Conservation (phyloP, 225 moss, liverwort and hornwort species). For the Marchantia paleacea region DNA sequence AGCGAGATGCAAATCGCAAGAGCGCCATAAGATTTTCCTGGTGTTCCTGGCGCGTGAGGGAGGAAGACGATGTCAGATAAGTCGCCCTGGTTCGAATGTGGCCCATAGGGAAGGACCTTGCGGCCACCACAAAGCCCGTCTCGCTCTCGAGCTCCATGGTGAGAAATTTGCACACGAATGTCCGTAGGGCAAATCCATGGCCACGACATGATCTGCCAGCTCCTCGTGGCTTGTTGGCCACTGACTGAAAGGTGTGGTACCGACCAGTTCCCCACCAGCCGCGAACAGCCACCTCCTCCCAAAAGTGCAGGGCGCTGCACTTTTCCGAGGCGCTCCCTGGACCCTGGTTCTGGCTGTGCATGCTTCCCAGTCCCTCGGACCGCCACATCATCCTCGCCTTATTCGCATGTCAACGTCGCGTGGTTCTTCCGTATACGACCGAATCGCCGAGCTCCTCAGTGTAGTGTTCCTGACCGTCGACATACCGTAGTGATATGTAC, state of each 20-base stretch:
- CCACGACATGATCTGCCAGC: not conserved
- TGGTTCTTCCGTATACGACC: too few species aligned
- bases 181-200: not conserved
- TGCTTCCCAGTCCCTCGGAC: too few species aligned
- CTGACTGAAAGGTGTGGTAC: not conserved
- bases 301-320: not conserved
- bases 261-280: not conserved
- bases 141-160: not conserved
- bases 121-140: not conserved
- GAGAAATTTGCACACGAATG: not conserved
- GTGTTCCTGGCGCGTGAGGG: not conserved
- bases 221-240: not conserved
- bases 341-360: too few species aligned
- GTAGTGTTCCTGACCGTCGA: too few species aligned
- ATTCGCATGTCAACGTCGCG: too few species aligned
- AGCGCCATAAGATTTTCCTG: not conserved
- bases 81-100: not conserved
- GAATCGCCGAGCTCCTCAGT: too few species aligned
- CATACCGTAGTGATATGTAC: too few species aligned
- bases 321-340: too few species aligned
- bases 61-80: not conserved
- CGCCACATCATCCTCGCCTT: too few species aligned
- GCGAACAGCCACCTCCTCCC: not conserved
- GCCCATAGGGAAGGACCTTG: not conserved
- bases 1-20: not conserved